These are phyloP conservation scores for Blastomyces gilchristii DNA, from an alignment of 2,329 filamentous ascomycete genomes.

Conservation along the genomic window DNA sequence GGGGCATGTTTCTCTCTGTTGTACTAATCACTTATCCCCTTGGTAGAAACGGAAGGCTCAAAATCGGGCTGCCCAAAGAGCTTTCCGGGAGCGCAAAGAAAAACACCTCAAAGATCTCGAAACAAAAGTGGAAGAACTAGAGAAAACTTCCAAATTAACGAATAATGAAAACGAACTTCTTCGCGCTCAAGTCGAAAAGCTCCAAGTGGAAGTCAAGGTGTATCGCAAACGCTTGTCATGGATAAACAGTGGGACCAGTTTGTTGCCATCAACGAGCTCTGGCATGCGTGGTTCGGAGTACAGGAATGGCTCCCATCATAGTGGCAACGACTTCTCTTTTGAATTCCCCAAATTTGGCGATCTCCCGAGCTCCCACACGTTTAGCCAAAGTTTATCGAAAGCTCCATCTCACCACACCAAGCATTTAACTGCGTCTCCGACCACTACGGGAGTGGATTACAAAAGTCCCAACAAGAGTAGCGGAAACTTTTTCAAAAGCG, in stretches of 20 bases:
- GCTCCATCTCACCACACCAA: not conserved
- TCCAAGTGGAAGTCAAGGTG: constrained; percentile 75
- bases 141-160: constrained; percentile 72
- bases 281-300: constrained; percentile 38
- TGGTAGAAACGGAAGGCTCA: constrained; percentile 63
- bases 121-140: constrained; percentile 51
- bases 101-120: constrained; percentile 51
- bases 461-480: not conserved
- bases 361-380: constrained; percentile 48
- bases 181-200: constrained; percentile 75
- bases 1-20: not conserved
- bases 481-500: not conserved
- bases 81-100: constrained; percentile 90
- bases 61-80: constrained; percentile 82
- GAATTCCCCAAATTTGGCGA: constrained; percentile 92
- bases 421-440: not conserved
- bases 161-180: constrained; percentile 79
- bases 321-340: constrained; percentile 73
- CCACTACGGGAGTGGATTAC: not conserved
- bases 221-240: constrained; percentile 78
- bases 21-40: constrained; percentile 18
- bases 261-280: constrained; percentile 38
- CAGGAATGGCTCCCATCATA: constrained; percentile 45
- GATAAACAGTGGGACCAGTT: constrained; percentile 38
- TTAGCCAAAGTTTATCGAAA: constrained; percentile 35